A percentile compares a stretch with the other conserved stretches of the same genome.
phyloP scores from a whole-genome alignment of 805 yeast genomes.

The Yarrowia keelungensis region DNA sequence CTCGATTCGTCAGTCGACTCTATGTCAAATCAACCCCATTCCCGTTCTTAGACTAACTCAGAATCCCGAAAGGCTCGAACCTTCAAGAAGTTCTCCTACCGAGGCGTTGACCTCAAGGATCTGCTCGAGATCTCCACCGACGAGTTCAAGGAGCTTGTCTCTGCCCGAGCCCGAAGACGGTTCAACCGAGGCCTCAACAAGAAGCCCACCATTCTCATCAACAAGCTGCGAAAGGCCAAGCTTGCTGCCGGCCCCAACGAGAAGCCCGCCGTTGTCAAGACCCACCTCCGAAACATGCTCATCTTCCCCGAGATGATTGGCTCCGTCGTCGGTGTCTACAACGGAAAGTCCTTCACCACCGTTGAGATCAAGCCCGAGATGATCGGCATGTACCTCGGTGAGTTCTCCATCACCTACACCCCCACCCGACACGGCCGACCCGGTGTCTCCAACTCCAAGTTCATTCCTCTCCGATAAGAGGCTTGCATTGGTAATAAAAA shows the following conservation, averaged over 20 bases:
- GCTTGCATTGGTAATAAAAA: constrained; percentile 34
- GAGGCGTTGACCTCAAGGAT: constrained; percentile 97
- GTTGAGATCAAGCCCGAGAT: constrained; percentile 99
- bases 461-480: constrained; percentile 69
- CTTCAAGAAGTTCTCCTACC: constrained; percentile 97
- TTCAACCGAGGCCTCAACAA: constrained; percentile 96
- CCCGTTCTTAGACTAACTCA: constrained; percentile 38
- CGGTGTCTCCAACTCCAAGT: constrained; percentile 75
- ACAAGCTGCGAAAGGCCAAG: constrained; percentile 98
- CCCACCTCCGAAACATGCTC: constrained; percentile 99
- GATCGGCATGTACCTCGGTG: constrained; percentile 99
- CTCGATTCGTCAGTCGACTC: too few relatives aligned
- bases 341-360: constrained; percentile 99
- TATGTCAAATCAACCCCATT: too few relatives aligned
- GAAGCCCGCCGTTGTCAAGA: constrained; percentile 97
- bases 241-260: constrained; percentile 78
- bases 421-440: constrained; percentile 99
- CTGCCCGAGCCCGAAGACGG: constrained; percentile 99
- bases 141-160: constrained; percentile 95
- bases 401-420: constrained; percentile 98
- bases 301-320: constrained; percentile 99
- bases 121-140: constrained; percentile 92
- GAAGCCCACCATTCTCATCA: constrained; percentile 94
- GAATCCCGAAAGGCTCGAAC: constrained; percentile 65
- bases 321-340: constrained; percentile 97